phyloP scores from a whole-genome alignment of 257 asterid genomes.

The Leonotis leonurus region DNA sequence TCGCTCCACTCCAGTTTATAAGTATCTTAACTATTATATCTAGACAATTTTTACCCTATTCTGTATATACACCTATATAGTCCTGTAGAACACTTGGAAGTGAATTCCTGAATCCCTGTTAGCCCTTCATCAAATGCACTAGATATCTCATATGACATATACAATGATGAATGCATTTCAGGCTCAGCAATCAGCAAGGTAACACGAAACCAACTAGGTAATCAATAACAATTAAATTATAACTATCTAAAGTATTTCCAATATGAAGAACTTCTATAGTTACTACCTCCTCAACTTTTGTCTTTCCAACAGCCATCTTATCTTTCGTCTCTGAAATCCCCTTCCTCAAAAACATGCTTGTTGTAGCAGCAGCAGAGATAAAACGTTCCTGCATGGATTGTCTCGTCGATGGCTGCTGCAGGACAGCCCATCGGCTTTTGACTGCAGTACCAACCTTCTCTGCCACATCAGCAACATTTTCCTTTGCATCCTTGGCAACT shows the following conservation, averaged over 20 bases:
- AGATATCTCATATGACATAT: background rate
- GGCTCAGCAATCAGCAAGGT: background rate
- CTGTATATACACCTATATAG: background rate
- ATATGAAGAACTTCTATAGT: background rate
- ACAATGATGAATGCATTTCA: background rate
- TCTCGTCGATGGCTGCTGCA: conserved; percentile 85
- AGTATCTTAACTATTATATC: background rate
- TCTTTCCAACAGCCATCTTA: conserved; percentile 76
- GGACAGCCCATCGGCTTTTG: conserved; percentile 73
- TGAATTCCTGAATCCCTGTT: background rate
- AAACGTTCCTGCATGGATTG: conserved; percentile 82
- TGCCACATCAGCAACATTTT: conserved; percentile 70
- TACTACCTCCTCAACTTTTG: conserved; percentile 82
- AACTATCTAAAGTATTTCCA: background rate
- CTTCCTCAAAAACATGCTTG: conserved; percentile 72
- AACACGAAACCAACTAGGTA: background rate
- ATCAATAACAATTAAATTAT: background rate
- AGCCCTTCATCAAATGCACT: background rate
- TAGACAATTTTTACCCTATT: background rate
- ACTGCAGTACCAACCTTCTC: conserved; percentile 77
- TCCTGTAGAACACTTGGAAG: background rate
- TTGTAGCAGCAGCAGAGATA: conserved; percentile 82
- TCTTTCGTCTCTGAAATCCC: conserved; percentile 90
- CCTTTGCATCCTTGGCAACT: conserved; percentile 91
- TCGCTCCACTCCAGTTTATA: background rate